Base-by-base conservation (phyloP, 176 grass and related monocot genomes). In the Eleusine coracana region DNA sequence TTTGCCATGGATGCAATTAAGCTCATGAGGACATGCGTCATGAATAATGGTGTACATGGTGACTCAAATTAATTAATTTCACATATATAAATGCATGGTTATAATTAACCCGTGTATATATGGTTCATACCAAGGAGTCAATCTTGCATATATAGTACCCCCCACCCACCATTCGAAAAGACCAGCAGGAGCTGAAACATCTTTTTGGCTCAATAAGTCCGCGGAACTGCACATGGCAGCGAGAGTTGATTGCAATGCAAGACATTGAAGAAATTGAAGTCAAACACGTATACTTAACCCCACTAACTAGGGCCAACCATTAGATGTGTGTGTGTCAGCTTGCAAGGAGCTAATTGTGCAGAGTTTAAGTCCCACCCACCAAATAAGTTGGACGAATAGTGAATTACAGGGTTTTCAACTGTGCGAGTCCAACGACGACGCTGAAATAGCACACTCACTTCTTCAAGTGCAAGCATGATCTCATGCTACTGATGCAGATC, bases 171-270 rank as follows among this genome's bases (percentile, higher is more conserved):
- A 29, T 29, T 63, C 25, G 3, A 14, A 59, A 29, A 63, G 60
- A 63, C 14, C 10, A 11, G 2, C n/a, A 10, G 60, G 60, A 63
- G 60, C 23, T 1, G 60, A 63, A 14, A 29, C 10, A 29, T 28
- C 25, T 63, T 63, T 63, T 63, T 63, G 10, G 23, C 23, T 63
- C 60, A 29, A 59, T 3, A 50, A 66, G 86, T 74, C 74, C 52
- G 56, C 38, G 34, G 34, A 79, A 52, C 65, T 23, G 7, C 40
- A 25, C 41, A 44, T 5, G 71, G 34, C 55, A 69, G 31, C 80
- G 41, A 52, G 25, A 51, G 28, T 23, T 54, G 34, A 70, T 58
- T 81, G 42, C 20, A 65, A 36, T 5, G 44, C 71, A 89, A 75
- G 71, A 45, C 73, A 80, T 5, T 61, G 68, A 51, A 73, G 20